Base-by-base conservation (phyloP, 306 rosid species). In the Cucurbita argyrosperma region DNA sequence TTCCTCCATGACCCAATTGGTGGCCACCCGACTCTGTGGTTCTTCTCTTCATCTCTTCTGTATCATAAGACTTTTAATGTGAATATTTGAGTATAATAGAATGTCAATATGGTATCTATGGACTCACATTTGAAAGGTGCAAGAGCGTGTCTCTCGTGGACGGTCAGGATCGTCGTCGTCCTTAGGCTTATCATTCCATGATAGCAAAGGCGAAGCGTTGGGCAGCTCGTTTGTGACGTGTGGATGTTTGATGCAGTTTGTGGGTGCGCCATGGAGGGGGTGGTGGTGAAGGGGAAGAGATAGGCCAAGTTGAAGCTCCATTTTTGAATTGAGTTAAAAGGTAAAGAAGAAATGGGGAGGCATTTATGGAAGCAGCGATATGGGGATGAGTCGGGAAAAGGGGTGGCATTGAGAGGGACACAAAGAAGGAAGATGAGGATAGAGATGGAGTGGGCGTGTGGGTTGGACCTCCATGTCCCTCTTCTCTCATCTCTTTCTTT, bases 1-100 rank as follows among this genome's bases (percentile, higher is more conserved):
- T 78, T 87, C 79, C 91, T 84, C 87, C 91, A 86, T 51, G 96
- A 78, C 60, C 86, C 87, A n/a, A 92, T 86, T 4, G 96, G 98
- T 62, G 98, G 98, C 98, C 98, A 92, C 67, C 98, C 96, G 75
- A 90, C 90, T 7, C 82, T 56, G 13, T 10, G 30, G 3, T 72
- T 49, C 58, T 76, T 78, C 65, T 85, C 88, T 75, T 72, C 81
- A 5, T 76, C 80, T 11, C 18, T 26, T 3, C 16, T 10, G 5
- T 59, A 45, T 39, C 42, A 30, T 30, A 30, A 30, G 35, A 30
- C 35, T 30, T 26, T 26, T 26, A 26, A 26, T 1, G 30, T 26
- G 30, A 26, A 26, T 26, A 26, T 26, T 26, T 26, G 30, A 26
- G 30, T 26, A 26, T 26, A 26, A 26, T 26, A 26, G 1, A 26